Conservation (phyloP, 371 early-diverging fungal species). For the Saksenaea oblongispora region DNA sequence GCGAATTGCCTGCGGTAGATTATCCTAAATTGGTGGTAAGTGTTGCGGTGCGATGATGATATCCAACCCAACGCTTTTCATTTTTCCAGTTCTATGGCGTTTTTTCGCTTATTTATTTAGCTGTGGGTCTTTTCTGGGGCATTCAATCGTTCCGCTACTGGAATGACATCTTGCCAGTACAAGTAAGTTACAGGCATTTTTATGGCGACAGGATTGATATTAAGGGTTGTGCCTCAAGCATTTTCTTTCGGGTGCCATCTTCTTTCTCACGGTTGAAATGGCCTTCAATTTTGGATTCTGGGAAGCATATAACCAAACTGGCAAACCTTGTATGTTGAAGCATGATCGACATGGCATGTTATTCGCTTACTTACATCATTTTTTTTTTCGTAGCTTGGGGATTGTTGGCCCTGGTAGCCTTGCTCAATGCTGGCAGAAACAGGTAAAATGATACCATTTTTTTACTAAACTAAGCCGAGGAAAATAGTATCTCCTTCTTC, state of each 20-base stretch:
- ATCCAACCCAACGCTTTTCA: background rate
- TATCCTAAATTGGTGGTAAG: slow-evolving; percentile 83
- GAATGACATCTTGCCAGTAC: slow-evolving; percentile 87
- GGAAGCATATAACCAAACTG: slow-evolving; percentile 75
- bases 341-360: background rate
- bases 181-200: slow-evolving; percentile 24
- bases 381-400: slow-evolving; percentile 43
- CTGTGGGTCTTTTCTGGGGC: slow-evolving; percentile 78
- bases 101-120: slow-evolving; percentile 71
- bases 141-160: slow-evolving; percentile 76
- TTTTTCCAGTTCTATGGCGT: slow-evolving; percentile 61
- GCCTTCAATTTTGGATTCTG: slow-evolving; percentile 88
- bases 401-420: slow-evolving; percentile 64
- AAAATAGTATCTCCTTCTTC: slow-evolving; percentile 81
- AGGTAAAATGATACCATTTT: slow-evolving; percentile 32
- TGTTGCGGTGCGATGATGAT: background rate
- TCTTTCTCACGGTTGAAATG: slow-evolving; percentile 88
- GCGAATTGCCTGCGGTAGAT: slow-evolving; percentile 80
- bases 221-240: slow-evolving; percentile 43
- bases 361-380: background rate
- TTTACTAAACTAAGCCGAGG: background rate
- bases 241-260: slow-evolving; percentile 81
- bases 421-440: slow-evolving; percentile 89
- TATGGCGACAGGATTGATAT: background rate
- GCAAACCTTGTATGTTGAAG: slow-evolving; percentile 53